These are phyloP conservation scores for Xylaria sp. DNA, from an alignment of 2,329 filamentous ascomycete species.

Conservation along the genomic window DNA sequence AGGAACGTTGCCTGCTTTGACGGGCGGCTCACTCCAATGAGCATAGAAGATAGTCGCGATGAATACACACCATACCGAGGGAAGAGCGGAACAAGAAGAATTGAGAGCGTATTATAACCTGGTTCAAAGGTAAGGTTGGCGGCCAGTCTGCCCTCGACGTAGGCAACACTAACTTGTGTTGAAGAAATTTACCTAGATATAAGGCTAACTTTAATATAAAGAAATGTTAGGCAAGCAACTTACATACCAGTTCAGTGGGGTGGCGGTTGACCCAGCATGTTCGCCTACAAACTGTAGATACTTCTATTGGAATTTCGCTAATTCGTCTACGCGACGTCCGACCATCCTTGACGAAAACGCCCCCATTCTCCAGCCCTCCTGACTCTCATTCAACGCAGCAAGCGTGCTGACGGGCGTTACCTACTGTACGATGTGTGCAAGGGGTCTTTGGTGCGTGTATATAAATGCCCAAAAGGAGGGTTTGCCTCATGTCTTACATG, in stretches of 20 bases:
- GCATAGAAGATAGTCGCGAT: background rate
- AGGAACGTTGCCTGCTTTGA: background rate
- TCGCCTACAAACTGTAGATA: background rate
- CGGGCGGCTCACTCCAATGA: background rate
- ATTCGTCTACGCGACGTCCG: background rate
- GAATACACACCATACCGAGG: background rate
- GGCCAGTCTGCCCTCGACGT: background rate
- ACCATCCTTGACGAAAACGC: background rate
- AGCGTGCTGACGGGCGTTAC: background rate
- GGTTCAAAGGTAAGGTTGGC: no score
- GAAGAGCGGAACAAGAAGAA: background rate
- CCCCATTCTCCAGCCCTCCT: no score
- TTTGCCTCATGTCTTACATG: background rate
- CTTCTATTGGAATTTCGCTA: background rate
- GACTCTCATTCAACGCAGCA: background rate
- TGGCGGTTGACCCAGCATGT: background rate
- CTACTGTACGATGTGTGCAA: background rate
- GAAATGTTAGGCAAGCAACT: no score
- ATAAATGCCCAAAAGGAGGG: background rate
- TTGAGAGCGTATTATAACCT: background rate
- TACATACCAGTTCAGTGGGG: background rate
- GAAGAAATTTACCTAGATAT: background rate
- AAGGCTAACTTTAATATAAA: background rate
- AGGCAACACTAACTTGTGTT: background rate
- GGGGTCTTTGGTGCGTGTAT: background rate